phyloP scores from a whole-genome alignment of 2,329 filamentous ascomycete species.

The Cadophora luteo-olivacea region DNA sequence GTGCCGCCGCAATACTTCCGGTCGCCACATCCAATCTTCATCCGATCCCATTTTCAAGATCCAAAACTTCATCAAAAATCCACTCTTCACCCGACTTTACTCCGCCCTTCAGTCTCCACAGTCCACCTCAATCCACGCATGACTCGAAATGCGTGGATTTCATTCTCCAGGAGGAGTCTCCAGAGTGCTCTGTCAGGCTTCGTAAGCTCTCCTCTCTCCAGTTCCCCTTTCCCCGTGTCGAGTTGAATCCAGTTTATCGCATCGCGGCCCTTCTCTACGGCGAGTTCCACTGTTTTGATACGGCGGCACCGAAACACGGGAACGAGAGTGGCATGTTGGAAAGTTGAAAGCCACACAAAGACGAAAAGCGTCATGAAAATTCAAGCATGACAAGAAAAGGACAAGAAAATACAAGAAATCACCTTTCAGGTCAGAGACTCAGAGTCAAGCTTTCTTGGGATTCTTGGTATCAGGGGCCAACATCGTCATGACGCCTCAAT shows the following conservation, averaged over 20 bases:
- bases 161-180: slow-evolving; percentile 18
- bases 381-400: slow-evolving; percentile 17
- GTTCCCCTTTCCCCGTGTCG: slow-evolving; percentile 4
- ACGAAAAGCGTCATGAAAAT: neutral
- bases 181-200: slow-evolving; percentile 4
- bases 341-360: neutral
- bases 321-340: neutral
- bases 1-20: slow-evolving; percentile 6
- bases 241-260: neutral
- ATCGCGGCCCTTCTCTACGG: slow-evolving; percentile 10
- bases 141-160: neutral
- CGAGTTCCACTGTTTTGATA: slow-evolving; percentile 10
- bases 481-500: slow-evolving; percentile 10
- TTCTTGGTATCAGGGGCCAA: slow-evolving; percentile 4
- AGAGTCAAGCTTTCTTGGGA: slow-evolving; percentile 8
- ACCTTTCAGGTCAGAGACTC: neutral
- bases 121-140: slow-evolving; percentile 1
- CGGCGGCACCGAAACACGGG: neutral
- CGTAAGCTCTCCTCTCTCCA: slow-evolving; percentile 8
- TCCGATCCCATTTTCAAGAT: neutral
- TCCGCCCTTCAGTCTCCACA: slow-evolving; percentile 20
- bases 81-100: neutral
- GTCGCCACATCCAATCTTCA: slow-evolving; percentile 5
- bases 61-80: neutral
- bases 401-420: neutral